phyloP scores from a whole-genome alignment of 225 moss, liverwort and hornwort species.

The Climacium dendroides region DNA sequence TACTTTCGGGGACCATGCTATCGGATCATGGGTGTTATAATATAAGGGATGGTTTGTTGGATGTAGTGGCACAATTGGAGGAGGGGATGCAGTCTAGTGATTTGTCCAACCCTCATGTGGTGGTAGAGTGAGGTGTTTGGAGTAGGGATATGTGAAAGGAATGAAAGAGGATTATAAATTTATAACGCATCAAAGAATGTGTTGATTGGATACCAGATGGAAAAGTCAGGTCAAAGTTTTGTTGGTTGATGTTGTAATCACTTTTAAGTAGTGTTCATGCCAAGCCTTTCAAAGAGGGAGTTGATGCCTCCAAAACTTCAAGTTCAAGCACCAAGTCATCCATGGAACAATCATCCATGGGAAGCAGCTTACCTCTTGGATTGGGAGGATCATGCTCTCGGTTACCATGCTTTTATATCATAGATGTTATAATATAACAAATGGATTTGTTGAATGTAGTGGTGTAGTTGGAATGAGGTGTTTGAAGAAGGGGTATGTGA shows the following conservation, averaged over 20 bases:
- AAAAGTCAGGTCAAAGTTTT: neutral
- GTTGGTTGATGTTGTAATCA: neutral
- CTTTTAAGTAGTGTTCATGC: neutral
- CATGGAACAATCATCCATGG: no score
- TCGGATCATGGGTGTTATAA: conserved; percentile 33
- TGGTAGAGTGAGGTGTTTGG: neutral
- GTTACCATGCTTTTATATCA: conserved; percentile 33
- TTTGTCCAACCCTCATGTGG: neutral
- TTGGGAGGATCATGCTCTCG: conserved; percentile 42
- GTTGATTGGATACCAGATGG: neutral
- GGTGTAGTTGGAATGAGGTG: no score
- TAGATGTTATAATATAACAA: neutral
- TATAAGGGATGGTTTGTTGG: conserved; percentile 1
- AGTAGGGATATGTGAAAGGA: no score
- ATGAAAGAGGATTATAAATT: neutral
- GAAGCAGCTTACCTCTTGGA: conserved; percentile 15
- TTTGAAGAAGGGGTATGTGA: no score
- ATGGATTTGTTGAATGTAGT: neutral
- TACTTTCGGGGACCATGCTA: conserved; percentile 37
- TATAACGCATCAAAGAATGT: neutral
- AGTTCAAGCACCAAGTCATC: conserved; percentile 9
- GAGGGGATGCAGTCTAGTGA: neutral
- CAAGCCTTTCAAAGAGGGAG: neutral
- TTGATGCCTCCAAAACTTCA: neutral
- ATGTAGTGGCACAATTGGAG: neutral